A percentile compares a stretch with the other conserved stretches of the same genome.
Evolutionary conservation across 2,329 filamentous ascomycete species (phyloP).

Genomic region (Phyllosticta capitalensis): DNA sequence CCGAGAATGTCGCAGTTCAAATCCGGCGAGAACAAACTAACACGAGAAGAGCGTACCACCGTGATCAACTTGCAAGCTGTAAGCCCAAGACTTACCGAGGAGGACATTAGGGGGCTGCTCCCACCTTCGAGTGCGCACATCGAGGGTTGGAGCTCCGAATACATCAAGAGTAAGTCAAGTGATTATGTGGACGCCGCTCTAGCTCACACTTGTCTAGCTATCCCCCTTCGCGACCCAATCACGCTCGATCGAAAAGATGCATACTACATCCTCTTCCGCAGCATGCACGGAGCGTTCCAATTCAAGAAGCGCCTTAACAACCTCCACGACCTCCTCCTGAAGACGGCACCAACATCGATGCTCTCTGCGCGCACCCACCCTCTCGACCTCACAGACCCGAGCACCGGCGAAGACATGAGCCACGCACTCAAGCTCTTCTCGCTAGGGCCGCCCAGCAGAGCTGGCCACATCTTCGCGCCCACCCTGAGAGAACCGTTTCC

Average conservation of each 20-base stretch:
- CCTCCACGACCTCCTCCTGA: slow-evolving; percentile 41
- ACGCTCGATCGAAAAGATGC: slow-evolving; percentile 54
- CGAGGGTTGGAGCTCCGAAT: slow-evolving; percentile 53
- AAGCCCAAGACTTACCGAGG: slow-evolving; percentile 50
- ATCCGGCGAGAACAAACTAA: background rate
- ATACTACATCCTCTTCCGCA: slow-evolving; percentile 63
- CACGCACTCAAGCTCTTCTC: background rate
- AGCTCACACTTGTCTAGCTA: slow-evolving; percentile 32
- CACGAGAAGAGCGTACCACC: slow-evolving; percentile 5
- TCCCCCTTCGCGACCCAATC: slow-evolving; percentile 54
- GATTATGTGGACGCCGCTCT: too few relatives aligned
- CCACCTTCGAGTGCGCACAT: slow-evolving; percentile 51
- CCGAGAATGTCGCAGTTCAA: background rate
- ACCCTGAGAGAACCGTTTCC: slow-evolving; percentile 14
- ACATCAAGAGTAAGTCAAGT: slow-evolving; percentile 42
- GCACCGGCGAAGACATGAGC: slow-evolving; percentile 28
- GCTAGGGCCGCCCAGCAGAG: slow-evolving; percentile 11
- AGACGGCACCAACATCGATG: slow-evolving; percentile 33
- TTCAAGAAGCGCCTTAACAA: slow-evolving; percentile 49
- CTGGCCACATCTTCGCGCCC: slow-evolving; percentile 18
- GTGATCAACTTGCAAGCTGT: slow-evolving; percentile 25
- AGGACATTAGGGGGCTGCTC: slow-evolving; percentile 62
- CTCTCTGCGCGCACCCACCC: slow-evolving; percentile 35
- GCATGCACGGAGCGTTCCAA: slow-evolving; percentile 46
- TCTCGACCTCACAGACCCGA: slow-evolving; percentile 32